Percentiles rank a stretch among this genome's conserved stretches.
These are phyloP conservation scores for Trichodelitschia bisporula DNA, from an alignment of 495 filamentous ascomycete species.

Conservation along the genomic window DNA sequence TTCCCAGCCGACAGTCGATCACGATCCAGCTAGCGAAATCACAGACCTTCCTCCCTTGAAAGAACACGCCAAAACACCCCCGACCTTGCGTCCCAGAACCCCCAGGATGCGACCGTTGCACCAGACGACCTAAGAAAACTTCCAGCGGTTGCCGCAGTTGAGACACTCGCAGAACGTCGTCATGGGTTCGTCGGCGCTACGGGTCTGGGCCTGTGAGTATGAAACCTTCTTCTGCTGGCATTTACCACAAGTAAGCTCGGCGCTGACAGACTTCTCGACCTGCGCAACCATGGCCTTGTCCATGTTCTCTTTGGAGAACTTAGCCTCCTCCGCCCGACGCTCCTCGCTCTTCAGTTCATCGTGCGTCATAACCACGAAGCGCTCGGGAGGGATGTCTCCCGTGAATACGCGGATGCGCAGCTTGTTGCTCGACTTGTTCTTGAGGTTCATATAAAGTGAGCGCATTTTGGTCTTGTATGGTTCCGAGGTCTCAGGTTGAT, in stretches of 20 bases:
- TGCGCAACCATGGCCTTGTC: conserved; percentile 81
- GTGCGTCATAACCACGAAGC: conserved; percentile 47
- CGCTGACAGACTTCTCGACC: conserved; percentile 67
- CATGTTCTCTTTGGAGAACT: conserved; percentile 74
- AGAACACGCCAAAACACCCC: no score
- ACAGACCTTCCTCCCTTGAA: no score
- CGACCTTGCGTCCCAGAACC: no score
- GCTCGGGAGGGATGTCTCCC: conserved; percentile 41
- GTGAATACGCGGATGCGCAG: conserved; percentile 50
- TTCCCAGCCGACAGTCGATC: no score
- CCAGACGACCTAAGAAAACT: conserved; percentile 25
- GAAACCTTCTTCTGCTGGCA: conserved; percentile 81
- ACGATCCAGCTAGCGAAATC: no score
- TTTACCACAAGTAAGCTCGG: conserved; percentile 63
- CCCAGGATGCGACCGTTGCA: no score
- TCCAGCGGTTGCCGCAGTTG: conserved; percentile 54
- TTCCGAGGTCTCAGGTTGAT: conserved; percentile 38
- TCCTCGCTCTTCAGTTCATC: conserved; percentile 62
- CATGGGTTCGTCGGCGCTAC: conserved; percentile 82
- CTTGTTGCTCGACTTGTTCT: conserved; percentile 61
- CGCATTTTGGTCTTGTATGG: conserved; percentile 70
- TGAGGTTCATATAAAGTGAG: conserved; percentile 77
- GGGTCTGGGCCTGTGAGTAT: conserved; percentile 88
- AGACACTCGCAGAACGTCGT: conserved; percentile 63
- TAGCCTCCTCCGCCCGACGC: conserved; percentile 36